Percentiles rank a stretch among this genome's conserved stretches.
Evolutionary conservation across 2,329 filamentous ascomycete genomes (phyloP).

Genomic region (Sclerotinia nivalis): DNA sequence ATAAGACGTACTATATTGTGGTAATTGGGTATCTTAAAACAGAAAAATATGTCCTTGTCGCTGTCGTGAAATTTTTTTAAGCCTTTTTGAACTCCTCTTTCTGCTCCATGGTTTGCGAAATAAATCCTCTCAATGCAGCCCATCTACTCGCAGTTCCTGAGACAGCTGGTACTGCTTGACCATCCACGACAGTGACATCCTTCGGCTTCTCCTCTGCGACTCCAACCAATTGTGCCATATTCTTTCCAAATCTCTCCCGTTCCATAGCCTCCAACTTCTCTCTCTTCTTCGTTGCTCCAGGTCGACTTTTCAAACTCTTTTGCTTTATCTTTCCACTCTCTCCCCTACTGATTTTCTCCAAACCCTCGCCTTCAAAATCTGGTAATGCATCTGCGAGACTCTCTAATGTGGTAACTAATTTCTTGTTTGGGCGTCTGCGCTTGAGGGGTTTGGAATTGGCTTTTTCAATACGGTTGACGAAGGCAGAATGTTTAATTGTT

Average conservation of each 20-base stretch:
- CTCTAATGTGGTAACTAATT: conserved; percentile 73
- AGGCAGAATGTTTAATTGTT: conserved; percentile 74
- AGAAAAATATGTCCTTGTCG: not conserved
- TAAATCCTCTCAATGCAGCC: conserved; percentile 83
- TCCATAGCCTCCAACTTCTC: conserved; percentile 78
- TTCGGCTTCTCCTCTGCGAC: conserved; percentile 21
- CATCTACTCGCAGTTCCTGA: conserved; percentile 62
- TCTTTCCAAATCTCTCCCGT: conserved; percentile 80
- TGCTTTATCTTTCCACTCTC: conserved; percentile 66
- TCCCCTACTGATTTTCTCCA: conserved; percentile 42
- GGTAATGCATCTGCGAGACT: conserved; percentile 80
- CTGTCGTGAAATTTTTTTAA: conserved; percentile 11
- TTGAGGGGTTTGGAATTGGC: conserved; percentile 56
- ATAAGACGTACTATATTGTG: conserved; percentile 24
- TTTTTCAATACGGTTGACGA: conserved; percentile 76
- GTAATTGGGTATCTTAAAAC: conserved; percentile 23
- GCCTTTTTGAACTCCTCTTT: conserved; percentile 67
- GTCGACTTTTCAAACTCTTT: conserved; percentile 71
- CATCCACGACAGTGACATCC: conserved; percentile 21
- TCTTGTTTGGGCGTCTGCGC: conserved; percentile 70
- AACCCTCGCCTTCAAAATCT: conserved; percentile 48
- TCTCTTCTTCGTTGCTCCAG: conserved; percentile 80
- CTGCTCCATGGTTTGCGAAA: conserved; percentile 75
- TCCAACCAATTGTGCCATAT: conserved; percentile 68
- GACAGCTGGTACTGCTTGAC: conserved; percentile 24